A percentile compares a stretch with the other conserved stretches of the same genome.
Conservation (phyloP, 257 asterid genomes). For the Solanum chilense region DNA sequence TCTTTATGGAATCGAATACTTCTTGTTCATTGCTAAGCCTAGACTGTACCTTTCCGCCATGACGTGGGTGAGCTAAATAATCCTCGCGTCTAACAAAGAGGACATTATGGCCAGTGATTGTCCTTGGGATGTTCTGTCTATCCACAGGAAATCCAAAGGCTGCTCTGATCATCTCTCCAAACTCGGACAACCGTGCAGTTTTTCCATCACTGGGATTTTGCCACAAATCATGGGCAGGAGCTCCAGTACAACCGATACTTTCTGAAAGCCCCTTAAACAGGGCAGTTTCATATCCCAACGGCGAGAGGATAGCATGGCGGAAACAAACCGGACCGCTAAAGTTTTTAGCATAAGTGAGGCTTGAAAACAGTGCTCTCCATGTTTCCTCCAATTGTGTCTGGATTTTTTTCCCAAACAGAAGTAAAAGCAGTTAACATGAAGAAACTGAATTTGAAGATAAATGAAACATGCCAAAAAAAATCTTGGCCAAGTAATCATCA, state of each 20-base stretch:
- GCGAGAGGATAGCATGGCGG: conserved; percentile 77
- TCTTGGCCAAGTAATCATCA: background rate
- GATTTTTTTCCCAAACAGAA: background rate
- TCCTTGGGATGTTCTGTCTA: conserved; percentile 21
- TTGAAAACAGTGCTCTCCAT: conserved; percentile 79
- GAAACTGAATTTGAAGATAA: background rate
- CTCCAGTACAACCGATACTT: conserved; percentile 53
- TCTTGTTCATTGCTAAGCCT: conserved; percentile 82
- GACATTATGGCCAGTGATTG: conserved; percentile 38
- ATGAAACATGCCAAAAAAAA: background rate
- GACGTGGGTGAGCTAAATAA: conserved; percentile 93
- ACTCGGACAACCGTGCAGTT: conserved; percentile 84
- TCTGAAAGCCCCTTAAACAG: conserved; percentile 71
- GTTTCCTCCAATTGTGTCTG: conserved; percentile 92
- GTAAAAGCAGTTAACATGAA: background rate
- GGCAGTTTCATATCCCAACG: conserved; percentile 91
- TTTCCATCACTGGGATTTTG: conserved; percentile 45
- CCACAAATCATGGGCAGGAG: conserved; percentile 62
- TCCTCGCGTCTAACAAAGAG: conserved; percentile 93
- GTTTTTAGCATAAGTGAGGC: conserved; percentile 76
- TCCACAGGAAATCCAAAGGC: conserved; percentile 68
- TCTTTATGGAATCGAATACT: conserved; percentile 49
- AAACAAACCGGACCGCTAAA: conserved; percentile 65
- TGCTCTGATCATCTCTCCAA: conserved; percentile 93
- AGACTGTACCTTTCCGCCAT: conserved; percentile 73